phyloP scores from a whole-genome alignment of 1,284 basidiomycete genomes.

The Peniophora sp. region DNA sequence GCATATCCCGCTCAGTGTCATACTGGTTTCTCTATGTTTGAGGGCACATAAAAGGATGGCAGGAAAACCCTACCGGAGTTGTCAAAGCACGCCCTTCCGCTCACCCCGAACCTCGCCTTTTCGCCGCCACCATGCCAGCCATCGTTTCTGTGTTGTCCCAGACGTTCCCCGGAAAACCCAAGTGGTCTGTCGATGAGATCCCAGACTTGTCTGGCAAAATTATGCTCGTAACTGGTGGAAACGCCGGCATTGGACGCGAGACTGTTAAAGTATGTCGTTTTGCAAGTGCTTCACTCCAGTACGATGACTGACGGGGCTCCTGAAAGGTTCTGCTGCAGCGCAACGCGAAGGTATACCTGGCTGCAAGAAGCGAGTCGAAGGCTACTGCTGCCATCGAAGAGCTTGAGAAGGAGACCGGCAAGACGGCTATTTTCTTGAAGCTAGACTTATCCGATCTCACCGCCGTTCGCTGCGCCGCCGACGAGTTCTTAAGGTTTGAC shows the following conservation, averaged over 20 bases:
- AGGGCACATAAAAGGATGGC: no score
- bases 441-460: slow-evolving; percentile 43
- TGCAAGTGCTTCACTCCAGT: no score
- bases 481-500: slow-evolving; percentile 29
- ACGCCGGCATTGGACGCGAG: slow-evolving; percentile 18
- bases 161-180: slow-evolving; percentile 9
- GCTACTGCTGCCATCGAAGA: slow-evolving; percentile 36
- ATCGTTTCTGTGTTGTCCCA: slow-evolving; percentile 2
- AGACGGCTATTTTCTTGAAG: slow-evolving; percentile 33
- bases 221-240: slow-evolving; percentile 12
- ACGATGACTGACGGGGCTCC: no score
- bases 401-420: slow-evolving; percentile 27
- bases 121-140: no score
- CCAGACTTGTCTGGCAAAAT: slow-evolving; percentile 16
- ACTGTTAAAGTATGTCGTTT: slow-evolving; percentile 12
- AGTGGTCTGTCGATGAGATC: slow-evolving; percentile 11
- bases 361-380: slow-evolving; percentile 32
- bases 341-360: slow-evolving; percentile 49
- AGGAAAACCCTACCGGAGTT: no score
- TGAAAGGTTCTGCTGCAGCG: neutral
- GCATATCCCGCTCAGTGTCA: no score
- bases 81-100: no score
- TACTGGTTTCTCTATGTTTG: no score
- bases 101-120: no score
- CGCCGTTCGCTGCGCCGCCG: slow-evolving; percentile 28